These are phyloP conservation scores for Aspergillus indologenus DNA, from an alignment of 495 filamentous ascomycete genomes.

Conservation along the genomic window DNA sequence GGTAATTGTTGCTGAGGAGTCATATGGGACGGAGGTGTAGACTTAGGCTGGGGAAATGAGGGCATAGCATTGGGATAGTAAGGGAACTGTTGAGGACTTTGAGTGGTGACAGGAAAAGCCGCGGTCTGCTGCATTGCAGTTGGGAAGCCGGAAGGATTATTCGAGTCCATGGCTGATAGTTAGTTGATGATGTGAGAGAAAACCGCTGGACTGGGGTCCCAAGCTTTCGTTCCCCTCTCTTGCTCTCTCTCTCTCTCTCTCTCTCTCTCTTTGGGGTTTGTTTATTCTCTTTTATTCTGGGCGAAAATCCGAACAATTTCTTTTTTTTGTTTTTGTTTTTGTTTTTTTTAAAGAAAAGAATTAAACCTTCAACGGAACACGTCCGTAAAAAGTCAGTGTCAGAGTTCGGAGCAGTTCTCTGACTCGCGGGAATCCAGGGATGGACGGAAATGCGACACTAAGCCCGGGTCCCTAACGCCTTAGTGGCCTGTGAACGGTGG, in stretches of 20 bases:
- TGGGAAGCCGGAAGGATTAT: constrained; percentile 41
- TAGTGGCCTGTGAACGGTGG: constrained; percentile 1
- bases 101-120: constrained; percentile 39
- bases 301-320: background rate
- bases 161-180: constrained; percentile 42
- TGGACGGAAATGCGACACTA: constrained; percentile 12
- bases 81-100: constrained; percentile 38
- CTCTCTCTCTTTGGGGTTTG: too few relatives aligned
- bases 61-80: constrained; percentile 42
- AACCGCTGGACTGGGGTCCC: constrained; percentile 3
- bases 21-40: constrained; percentile 19
- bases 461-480: constrained; percentile 2
- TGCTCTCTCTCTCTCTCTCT: too few relatives aligned
- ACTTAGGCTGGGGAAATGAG: constrained; percentile 39
- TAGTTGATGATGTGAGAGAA: constrained; percentile 8
- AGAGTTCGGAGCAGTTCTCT: background rate
- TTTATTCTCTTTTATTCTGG: too few relatives aligned
- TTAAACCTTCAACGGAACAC: constrained; percentile 4
- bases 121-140: constrained; percentile 27
- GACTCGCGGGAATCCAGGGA: constrained; percentile 30
- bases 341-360: background rate
- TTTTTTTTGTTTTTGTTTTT: constrained; percentile 3
- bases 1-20: constrained; percentile 30
- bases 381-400: background rate
- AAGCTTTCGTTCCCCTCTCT: background rate